phyloP scores from a whole-genome alignment of 108 stramenopile species.

The Fistulifera solaris region DNA sequence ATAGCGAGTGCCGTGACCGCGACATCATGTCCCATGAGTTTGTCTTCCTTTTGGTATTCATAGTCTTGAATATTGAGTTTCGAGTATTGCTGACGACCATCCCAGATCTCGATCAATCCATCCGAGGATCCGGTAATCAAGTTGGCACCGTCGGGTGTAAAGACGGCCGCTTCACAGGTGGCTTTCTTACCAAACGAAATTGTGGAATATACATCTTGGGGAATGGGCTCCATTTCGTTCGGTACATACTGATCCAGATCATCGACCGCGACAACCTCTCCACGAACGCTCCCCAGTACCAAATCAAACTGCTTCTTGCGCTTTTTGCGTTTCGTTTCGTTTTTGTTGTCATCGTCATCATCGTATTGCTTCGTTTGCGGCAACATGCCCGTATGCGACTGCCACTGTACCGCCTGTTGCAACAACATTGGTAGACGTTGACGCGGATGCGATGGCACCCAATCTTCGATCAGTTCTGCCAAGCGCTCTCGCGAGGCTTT shows the following conservation, averaged over 20 bases:
- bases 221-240: constrained; percentile 30
- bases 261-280: constrained; percentile 15
- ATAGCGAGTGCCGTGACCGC: constrained; percentile 56
- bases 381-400: constrained; percentile 56
- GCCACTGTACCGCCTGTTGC: constrained; percentile 89
- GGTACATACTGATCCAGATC: constrained; percentile 11
- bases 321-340: constrained; percentile 20
- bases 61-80: constrained; percentile 42
- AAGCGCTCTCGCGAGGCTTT: constrained; percentile 49
- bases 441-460: constrained; percentile 54
- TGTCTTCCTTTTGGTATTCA: constrained; percentile 73
- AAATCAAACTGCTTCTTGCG: constrained; percentile 54
- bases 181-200: constrained; percentile 83
- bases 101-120: constrained; percentile 95
- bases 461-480: constrained; percentile 38
- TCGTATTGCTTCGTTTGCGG: constrained; percentile 39
- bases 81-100: constrained; percentile 40
- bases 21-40: constrained; percentile 78
- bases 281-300: constrained; percentile 49
- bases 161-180: constrained; percentile 58
- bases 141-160: constrained; percentile 45
- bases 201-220: constrained; percentile 33
- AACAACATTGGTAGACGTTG: constrained; percentile 71
- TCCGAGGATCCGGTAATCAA: constrained; percentile 86
- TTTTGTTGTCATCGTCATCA: constrained; percentile 20